A percentile compares a stretch with the other conserved stretches of the same genome.
phyloP scores from a whole-genome alignment of 441 rosid species.

The Mallotus repandus region DNA sequence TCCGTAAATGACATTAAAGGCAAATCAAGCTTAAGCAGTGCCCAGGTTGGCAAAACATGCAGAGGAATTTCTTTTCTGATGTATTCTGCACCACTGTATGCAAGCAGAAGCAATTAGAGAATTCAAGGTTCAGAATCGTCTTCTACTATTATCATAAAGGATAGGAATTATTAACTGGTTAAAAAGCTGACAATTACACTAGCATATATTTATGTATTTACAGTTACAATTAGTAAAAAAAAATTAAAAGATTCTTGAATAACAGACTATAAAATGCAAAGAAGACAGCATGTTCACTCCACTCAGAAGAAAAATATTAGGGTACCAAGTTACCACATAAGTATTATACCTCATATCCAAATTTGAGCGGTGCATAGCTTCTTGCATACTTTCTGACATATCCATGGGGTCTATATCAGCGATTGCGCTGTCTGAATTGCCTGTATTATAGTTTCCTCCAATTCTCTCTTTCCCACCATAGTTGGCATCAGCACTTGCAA shows the following conservation, averaged over 20 bases:
- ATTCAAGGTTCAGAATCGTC: slow-evolving; percentile 9
- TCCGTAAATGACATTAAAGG: slow-evolving; percentile 77
- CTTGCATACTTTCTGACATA: slow-evolving; percentile 97
- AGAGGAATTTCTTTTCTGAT: slow-evolving; percentile 86
- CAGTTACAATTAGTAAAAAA: neutral
- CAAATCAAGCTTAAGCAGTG: slow-evolving; percentile 68
- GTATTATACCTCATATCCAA: slow-evolving; percentile 78
- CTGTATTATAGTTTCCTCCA: slow-evolving; percentile 41
- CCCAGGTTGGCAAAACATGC: slow-evolving; percentile 65
- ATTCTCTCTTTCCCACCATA: slow-evolving; percentile 45
- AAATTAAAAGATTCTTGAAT: neutral
- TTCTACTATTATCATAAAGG: neutral
- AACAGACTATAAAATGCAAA: neutral
- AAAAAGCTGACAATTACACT: neutral
- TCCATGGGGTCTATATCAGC: slow-evolving; percentile 81
- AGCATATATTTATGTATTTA: neutral
- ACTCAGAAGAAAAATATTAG: neutral
- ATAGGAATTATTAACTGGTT: neutral
- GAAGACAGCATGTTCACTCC: neutral
- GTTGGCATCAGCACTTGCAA: slow-evolving; percentile 65
- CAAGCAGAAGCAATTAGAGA: slow-evolving; percentile 23
- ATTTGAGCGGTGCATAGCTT: slow-evolving; percentile 93
- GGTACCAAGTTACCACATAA: slow-evolving; percentile 25
- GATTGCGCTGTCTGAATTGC: slow-evolving; percentile 37
- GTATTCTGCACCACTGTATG: slow-evolving; percentile 77